These are phyloP conservation scores for Goffeauzyma gilvescens DNA, from an alignment of 768 basidiomycete genomes.

Conservation along the genomic window DNA sequence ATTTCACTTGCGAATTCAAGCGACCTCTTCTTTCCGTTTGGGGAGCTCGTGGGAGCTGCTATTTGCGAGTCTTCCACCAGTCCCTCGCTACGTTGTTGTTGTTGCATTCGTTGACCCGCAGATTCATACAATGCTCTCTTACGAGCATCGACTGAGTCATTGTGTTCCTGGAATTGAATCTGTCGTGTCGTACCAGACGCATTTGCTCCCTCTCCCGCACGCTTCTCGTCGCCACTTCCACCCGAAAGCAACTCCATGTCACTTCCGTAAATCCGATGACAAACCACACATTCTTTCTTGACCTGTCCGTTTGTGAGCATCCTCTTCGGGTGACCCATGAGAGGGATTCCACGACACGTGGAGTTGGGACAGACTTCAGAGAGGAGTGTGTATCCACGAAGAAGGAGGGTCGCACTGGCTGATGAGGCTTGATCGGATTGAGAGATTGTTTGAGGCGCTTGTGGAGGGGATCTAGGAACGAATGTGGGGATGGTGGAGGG, in stretches of 20 bases:
- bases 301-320: constrained; percentile 9
- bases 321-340: constrained; percentile 25
- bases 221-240: background rate
- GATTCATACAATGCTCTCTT: background rate
- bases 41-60: background rate
- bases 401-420: constrained; percentile 18
- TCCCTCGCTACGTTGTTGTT: background rate
- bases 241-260: too few relatives aligned
- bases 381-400: constrained; percentile 26
- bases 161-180: background rate
- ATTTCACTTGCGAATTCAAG: too few relatives aligned
- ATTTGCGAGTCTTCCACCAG: background rate
- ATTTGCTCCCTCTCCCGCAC: background rate
- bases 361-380: constrained; percentile 19
- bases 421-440: constrained; percentile 15
- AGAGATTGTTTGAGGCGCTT: constrained; percentile 1
- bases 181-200: background rate
- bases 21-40: background rate
- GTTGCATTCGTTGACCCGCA: background rate
- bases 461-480: background rate
- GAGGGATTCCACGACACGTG: constrained; percentile 22
- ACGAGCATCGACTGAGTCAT: background rate
- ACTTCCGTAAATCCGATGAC: constrained; percentile 19
- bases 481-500: background rate
- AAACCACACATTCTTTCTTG: constrained; percentile 23